These are phyloP conservation scores for Leptographium radiaticola DNA, from an alignment of 2,329 filamentous ascomycete species.

Conservation along the genomic window DNA sequence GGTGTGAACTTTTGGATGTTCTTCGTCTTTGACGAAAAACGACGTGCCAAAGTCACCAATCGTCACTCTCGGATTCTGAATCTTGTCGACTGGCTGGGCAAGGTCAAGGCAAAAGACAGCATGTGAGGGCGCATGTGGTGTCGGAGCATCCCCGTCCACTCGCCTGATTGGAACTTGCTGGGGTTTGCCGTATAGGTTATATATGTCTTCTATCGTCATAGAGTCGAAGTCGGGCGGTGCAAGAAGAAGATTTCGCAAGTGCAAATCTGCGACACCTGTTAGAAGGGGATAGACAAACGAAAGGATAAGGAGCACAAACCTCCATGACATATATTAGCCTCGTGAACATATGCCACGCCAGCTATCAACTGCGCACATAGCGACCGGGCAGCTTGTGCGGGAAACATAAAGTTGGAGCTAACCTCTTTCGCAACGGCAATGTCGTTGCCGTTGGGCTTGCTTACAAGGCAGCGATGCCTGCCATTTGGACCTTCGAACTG, in stretches of 20 bases:
- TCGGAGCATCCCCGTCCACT: not conserved
- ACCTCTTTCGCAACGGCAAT: not conserved
- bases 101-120: not conserved
- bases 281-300: not conserved
- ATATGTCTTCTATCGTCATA: not conserved
- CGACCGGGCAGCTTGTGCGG: no score
- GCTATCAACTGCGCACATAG: no score
- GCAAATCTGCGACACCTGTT: not conserved
- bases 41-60: not conserved
- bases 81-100: not conserved
- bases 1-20: not conserved
- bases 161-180: not conserved
- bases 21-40: not conserved
- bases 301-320: not conserved
- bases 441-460: not conserved
- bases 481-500: no score
- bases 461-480: not conserved
- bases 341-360: no score
- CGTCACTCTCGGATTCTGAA: not conserved
- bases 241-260: not conserved
- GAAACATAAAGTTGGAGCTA: no score
- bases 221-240: not conserved
- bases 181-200: not conserved
- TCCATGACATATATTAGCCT: not conserved
- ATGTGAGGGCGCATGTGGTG: not conserved